These are phyloP conservation scores for Solanum ahanhuiri DNA, from an alignment of 257 asterid genomes.

Conservation along the genomic window DNA sequence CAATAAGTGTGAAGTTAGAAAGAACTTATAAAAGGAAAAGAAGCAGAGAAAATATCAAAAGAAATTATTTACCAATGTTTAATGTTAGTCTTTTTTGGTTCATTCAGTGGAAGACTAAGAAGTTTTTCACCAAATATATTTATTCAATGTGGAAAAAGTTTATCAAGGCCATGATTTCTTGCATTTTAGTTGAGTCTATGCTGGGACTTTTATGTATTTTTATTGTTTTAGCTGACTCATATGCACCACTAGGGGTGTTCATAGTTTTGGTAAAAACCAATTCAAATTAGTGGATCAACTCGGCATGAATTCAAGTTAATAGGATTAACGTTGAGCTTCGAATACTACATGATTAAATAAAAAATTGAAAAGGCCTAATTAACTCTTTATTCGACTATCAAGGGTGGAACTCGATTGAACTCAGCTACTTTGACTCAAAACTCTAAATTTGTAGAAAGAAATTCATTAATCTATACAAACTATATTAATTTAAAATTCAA, in stretches of 20 bases:
- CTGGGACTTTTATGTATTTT: background rate
- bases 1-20: background rate
- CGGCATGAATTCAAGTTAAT: background rate
- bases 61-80: background rate
- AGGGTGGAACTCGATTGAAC: background rate
- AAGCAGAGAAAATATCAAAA: too few species aligned
- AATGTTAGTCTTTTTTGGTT: background rate
- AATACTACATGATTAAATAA: background rate
- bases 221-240: background rate
- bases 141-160: background rate
- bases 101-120: background rate
- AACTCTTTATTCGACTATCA: background rate
- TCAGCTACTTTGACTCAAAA: background rate
- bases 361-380: background rate
- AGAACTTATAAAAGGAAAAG: background rate
- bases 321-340: background rate
- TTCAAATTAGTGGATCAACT: background rate
- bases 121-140: background rate
- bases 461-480: too few species aligned
- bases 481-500: accelerated
- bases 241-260: background rate
- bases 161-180: background rate
- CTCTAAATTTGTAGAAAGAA: background rate
- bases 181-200: background rate
- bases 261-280: background rate